Evolutionary conservation across 1,284 basidiomycete species (phyloP).

Genomic region (Pyrrhoderma lamaoense): DNA sequence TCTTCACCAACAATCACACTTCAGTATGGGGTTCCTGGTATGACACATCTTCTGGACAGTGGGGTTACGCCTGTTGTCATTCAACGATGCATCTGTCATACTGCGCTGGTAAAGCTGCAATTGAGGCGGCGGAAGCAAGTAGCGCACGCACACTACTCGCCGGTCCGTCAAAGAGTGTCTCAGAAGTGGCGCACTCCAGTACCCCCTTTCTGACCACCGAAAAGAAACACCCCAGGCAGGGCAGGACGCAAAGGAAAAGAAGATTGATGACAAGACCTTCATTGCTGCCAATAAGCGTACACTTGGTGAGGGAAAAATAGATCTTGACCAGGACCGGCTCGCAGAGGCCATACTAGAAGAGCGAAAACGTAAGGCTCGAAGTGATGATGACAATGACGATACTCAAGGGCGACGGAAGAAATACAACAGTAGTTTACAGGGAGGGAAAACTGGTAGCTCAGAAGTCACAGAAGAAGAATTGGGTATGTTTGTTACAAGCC

Average conservation of each 20-base stretch:
- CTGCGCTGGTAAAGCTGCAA: constrained; percentile 87
- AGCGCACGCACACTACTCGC: constrained; percentile 62
- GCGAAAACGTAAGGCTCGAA: constrained; percentile 64
- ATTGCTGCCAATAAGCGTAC: constrained; percentile 41
- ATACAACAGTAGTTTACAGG: constrained; percentile 35
- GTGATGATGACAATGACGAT: constrained; percentile 47
- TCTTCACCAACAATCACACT: constrained; percentile 91
- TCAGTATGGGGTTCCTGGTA: constrained; percentile 97
- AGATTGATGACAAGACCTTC: constrained; percentile 33
- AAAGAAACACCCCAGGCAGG: constrained; percentile 21
- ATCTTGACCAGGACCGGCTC: constrained; percentile 62
- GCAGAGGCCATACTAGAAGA: constrained; percentile 71
- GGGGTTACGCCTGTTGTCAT: constrained; percentile 97
- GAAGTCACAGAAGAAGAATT: constrained; percentile 92
- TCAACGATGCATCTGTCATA: constrained; percentile 84
- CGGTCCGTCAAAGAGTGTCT: constrained; percentile 26
- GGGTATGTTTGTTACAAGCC: constrained; percentile 43
- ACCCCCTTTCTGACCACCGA: constrained; percentile 21
- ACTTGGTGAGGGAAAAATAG: constrained; percentile 68
- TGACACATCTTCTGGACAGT: constrained; percentile 58
- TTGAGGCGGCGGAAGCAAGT: constrained; percentile 67
- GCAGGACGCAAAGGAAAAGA: constrained; percentile 30
- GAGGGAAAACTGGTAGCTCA: constrained; percentile 35
- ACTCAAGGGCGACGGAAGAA: constrained; percentile 54
- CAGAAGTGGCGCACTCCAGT: constrained; percentile 24